phyloP scores from a whole-genome alignment of 2,329 filamentous ascomycete species.

The Albifimbria verrucaria region DNA sequence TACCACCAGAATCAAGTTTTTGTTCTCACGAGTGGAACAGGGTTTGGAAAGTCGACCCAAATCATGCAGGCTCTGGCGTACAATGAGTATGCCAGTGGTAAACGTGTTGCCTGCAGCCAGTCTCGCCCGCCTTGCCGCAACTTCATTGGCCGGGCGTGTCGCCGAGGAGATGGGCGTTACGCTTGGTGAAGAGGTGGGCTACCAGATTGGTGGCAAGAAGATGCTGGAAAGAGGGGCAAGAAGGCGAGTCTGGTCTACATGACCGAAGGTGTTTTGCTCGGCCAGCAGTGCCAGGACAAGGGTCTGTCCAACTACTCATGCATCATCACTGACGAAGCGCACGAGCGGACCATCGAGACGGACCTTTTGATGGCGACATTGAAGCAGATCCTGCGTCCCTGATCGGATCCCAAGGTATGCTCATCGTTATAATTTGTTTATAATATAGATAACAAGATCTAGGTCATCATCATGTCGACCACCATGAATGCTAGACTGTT shows the following conservation, averaged over 20 bases:
- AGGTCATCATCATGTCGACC: constrained; percentile 12
- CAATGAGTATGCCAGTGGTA: constrained; percentile 35
- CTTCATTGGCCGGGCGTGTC: constrained; percentile 87
- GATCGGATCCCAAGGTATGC: constrained; percentile 5
- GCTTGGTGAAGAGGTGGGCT: constrained; percentile 85
- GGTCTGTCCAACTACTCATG: constrained; percentile 7
- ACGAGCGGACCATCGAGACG: constrained; percentile 9
- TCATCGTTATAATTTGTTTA: neutral
- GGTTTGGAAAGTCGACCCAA: constrained; percentile 15
- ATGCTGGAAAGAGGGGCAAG: constrained; percentile 51
- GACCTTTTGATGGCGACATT: constrained; percentile 9
- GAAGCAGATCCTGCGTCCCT: neutral
- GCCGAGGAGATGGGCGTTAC: constrained; percentile 83
- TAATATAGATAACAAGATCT: neutral
- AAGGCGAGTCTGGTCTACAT: constrained; percentile 11
- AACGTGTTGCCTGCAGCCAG: constrained; percentile 83
- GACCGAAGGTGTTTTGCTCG: constrained; percentile 10
- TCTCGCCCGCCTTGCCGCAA: constrained; percentile 84
- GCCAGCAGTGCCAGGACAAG: neutral
- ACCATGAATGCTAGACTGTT: constrained; percentile 8
- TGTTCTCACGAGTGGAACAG: constrained; percentile 12
- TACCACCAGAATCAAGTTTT: constrained; percentile 12
- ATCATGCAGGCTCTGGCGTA: constrained; percentile 9
- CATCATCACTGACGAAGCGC: constrained; percentile 11
- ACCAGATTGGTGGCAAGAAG: constrained; percentile 84